phyloP scores from a whole-genome alignment of 495 filamentous ascomycete genomes.

The Echria macrotheca region DNA sequence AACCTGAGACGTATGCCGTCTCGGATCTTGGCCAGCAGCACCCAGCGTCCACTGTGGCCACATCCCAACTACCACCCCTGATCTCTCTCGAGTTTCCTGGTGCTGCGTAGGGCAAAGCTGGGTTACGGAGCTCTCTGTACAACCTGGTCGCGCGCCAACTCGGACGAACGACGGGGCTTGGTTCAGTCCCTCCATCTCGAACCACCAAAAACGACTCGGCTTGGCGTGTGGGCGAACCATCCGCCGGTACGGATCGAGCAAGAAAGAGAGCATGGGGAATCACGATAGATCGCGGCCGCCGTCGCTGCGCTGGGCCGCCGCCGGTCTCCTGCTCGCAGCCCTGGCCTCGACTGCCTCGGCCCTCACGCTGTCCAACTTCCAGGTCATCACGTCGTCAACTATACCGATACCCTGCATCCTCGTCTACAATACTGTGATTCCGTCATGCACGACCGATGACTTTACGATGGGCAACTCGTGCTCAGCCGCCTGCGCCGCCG shows the following conservation, averaged over 20 bases:
- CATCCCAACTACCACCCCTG: no score
- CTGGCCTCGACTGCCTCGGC: constrained; percentile 34
- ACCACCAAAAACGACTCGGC: no score
- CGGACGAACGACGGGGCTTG: no score
- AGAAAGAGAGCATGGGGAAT: constrained; percentile 20
- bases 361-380: constrained; percentile 34
- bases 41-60: no score
- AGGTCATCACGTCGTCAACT: constrained; percentile 31
- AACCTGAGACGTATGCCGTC: constrained; percentile 13
- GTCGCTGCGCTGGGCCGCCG: constrained; percentile 14
- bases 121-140: background rate
- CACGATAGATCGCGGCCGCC: constrained; percentile 20
- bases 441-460: constrained; percentile 29
- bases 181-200: no score
- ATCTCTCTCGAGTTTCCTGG: no score
- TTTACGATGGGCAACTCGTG: constrained; percentile 30
- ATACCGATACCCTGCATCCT: constrained; percentile 34
- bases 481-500: constrained; percentile 30
- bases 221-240: no score
- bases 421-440: constrained; percentile 33
- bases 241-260: no score
- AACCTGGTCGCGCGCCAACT: constrained; percentile 1
- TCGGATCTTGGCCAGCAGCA: no score
- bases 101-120: constrained; percentile 3
- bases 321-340: constrained; percentile 20